Evolutionary conservation across 2,329 filamentous ascomycete genomes (phyloP).

Genomic region (Escovopsis sp.): DNA sequence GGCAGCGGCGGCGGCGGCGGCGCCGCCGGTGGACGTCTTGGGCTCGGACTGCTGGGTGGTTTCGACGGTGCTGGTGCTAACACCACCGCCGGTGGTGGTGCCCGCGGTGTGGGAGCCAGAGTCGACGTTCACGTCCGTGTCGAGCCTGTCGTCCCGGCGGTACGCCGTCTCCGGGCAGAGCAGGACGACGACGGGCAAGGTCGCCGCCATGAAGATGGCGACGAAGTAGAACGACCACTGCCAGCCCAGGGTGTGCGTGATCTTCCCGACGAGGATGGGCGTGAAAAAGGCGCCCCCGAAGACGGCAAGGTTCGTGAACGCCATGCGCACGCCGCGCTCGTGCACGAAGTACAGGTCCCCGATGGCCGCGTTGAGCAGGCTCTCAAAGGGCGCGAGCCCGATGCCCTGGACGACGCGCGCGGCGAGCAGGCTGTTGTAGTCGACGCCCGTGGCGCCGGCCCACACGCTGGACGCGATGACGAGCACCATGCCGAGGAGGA

Average conservation of each 20-base stretch:
- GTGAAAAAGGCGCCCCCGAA: constrained; percentile 49
- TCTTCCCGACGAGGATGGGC: constrained; percentile 80
- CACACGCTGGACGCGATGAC: constrained; percentile 62
- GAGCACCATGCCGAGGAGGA: constrained; percentile 60
- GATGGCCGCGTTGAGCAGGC: constrained; percentile 73
- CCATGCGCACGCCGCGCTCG: constrained; percentile 75
- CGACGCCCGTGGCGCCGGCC: constrained; percentile 53
- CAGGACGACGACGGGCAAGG: constrained; percentile 57
- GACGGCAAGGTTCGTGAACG: constrained; percentile 47
- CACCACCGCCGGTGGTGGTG: no score
- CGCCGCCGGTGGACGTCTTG: background rate
- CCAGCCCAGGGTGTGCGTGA: constrained; percentile 64
- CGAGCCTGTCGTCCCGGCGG: constrained; percentile 47
- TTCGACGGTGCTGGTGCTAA: background rate
- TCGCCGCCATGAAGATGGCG: constrained; percentile 61
- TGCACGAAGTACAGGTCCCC: constrained; percentile 86
- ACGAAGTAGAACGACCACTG: constrained; percentile 80
- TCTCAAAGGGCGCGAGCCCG: constrained; percentile 77
- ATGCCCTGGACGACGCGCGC: constrained; percentile 77
- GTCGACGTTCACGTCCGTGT: constrained; percentile 46
- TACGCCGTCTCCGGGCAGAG: constrained; percentile 79
- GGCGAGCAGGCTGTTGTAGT: constrained; percentile 59
- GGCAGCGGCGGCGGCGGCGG: background rate
- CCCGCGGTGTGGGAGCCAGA: constrained; percentile 2
- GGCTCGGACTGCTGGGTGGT: no score